Conservation (phyloP, 371 early-diverging fungal species). For the Blyttiomyces sp. region DNA sequence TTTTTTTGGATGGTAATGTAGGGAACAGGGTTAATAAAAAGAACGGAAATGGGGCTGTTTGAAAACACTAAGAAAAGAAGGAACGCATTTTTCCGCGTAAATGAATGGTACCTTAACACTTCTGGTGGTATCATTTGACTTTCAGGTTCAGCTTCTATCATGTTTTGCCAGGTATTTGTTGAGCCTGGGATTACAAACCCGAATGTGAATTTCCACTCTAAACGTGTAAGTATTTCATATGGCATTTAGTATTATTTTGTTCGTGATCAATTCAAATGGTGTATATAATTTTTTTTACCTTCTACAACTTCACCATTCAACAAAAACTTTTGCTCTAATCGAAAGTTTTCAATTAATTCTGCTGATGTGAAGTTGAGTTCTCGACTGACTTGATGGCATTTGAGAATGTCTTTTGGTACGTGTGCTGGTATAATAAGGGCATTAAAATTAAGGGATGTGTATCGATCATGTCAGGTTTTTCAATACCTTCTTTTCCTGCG, state of each 20-base stretch:
- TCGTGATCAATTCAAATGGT: not conserved
- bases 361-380: slow-evolving; percentile 22
- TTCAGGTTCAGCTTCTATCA: slow-evolving; percentile 14
- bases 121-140: slow-evolving; percentile 25
- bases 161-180: slow-evolving; percentile 30
- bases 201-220: slow-evolving; percentile 27
- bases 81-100: too few species aligned
- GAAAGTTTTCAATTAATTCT: slow-evolving; percentile 9
- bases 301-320: slow-evolving; percentile 11
- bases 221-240: not conserved
- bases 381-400: slow-evolving; percentile 9
- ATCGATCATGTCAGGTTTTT: too few species aligned
- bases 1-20: too few species aligned
- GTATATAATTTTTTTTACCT: not conserved
- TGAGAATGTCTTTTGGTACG: slow-evolving; percentile 13
- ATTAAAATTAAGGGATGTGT: too few species aligned
- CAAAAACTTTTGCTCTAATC: slow-evolving; percentile 11
- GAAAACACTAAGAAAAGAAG: too few species aligned
- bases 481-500: too few species aligned
- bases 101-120: slow-evolving; percentile 22
- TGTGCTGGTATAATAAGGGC: too few species aligned
- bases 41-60: too few species aligned
- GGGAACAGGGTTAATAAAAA: too few species aligned
- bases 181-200: slow-evolving; percentile 32
- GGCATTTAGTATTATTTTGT: not conserved